Conservation (phyloP, 1,284 basidiomycete species). For the Schizopora paradoxa region DNA sequence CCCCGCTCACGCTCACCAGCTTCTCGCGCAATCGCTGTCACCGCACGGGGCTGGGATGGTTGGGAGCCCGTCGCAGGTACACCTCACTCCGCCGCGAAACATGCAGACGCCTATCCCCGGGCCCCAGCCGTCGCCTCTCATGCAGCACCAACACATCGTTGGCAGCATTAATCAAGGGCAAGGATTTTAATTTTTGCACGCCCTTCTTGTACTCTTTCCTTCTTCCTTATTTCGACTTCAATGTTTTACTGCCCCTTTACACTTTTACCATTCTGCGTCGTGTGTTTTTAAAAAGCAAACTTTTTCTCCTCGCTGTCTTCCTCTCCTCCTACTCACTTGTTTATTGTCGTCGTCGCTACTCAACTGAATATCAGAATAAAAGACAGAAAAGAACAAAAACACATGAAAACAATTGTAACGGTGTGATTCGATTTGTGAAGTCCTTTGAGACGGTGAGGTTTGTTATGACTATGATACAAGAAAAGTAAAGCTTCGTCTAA, state of each 20-base stretch:
- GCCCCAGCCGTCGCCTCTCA: slow-evolving; percentile 15
- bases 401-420: no score
- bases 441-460: neutral
- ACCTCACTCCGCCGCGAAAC: slow-evolving; percentile 13
- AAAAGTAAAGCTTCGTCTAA: neutral
- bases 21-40: slow-evolving; percentile 11
- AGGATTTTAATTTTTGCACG: slow-evolving; percentile 12
- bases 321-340: neutral
- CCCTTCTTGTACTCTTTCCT: no score
- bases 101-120: slow-evolving; percentile 17
- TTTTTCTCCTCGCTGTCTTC: no score
- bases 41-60: no score
- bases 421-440: no score
- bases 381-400: no score
- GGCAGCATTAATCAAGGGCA: slow-evolving; percentile 13
- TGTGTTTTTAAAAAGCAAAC: no score
- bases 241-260: no score
- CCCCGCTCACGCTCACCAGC: neutral
- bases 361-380: neutral
- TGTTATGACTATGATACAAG: neutral
- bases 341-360: neutral
- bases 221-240: no score
- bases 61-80: slow-evolving; percentile 7
- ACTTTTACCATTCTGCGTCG: no score
- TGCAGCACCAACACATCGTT: slow-evolving; percentile 16